Conservation (phyloP, 2,329 filamentous ascomycete species). For the Aurifilum marmelostoma region DNA sequence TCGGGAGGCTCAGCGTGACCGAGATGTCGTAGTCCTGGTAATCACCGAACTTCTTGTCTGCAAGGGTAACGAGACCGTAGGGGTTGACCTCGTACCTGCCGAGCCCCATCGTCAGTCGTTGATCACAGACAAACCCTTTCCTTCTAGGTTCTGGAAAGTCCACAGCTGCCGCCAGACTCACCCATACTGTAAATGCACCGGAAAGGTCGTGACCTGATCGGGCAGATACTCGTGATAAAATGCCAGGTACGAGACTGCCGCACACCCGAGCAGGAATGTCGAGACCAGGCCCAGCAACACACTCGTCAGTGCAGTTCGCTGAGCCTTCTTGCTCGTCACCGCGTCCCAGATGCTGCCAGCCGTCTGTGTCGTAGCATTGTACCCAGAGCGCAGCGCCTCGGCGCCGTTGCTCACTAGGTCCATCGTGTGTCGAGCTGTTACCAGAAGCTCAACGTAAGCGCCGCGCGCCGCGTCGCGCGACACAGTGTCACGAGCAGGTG, state of each 20-base stretch:
- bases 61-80: slow-evolving; percentile 54
- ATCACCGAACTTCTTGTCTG: slow-evolving; percentile 59
- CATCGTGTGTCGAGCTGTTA: slow-evolving; percentile 21
- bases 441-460: background rate
- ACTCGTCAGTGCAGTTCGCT: slow-evolving; percentile 52
- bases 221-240: slow-evolving; percentile 63
- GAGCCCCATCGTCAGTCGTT: slow-evolving; percentile 9
- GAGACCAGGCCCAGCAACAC: slow-evolving; percentile 49
- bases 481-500: background rate
- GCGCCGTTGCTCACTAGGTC: slow-evolving; percentile 17
- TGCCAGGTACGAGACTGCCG: slow-evolving; percentile 52
- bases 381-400: slow-evolving; percentile 4
- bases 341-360: slow-evolving; percentile 39
- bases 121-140: too few species aligned
- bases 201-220: slow-evolving; percentile 54
- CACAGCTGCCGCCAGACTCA: slow-evolving; percentile 38
- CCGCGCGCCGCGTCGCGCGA: background rate
- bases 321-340: slow-evolving; percentile 55
- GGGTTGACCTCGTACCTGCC: slow-evolving; percentile 54
- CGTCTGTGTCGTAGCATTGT: slow-evolving; percentile 33
- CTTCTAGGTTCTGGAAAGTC: background rate
- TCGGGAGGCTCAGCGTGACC: slow-evolving; percentile 75
- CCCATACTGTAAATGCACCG: slow-evolving; percentile 64
- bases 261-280: slow-evolving; percentile 49
- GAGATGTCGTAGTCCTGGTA: slow-evolving; percentile 85